Conservation (phyloP, 495 filamentous ascomycete genomes). For the Hypoxylon lienhwacheense region DNA sequence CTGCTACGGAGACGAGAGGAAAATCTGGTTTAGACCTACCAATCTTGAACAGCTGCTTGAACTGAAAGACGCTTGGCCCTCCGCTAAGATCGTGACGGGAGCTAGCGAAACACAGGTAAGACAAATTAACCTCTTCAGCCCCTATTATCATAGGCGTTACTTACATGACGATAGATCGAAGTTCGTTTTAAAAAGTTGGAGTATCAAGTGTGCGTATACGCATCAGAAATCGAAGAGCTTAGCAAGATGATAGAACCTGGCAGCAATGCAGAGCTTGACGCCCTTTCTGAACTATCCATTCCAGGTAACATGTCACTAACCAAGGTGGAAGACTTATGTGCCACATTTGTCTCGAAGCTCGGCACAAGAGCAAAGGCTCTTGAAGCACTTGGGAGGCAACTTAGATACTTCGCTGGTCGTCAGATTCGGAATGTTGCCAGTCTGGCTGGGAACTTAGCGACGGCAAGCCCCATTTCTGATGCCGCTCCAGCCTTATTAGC, state of each 20-base stretch:
- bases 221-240: constrained; percentile 80
- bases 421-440: constrained; percentile 89
- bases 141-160: background rate
- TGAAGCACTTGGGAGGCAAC: constrained; percentile 64
- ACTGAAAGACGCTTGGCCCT: constrained; percentile 75
- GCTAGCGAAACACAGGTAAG: constrained; percentile 75
- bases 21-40: constrained; percentile 79
- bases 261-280: constrained; percentile 68
- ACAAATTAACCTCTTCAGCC: background rate
- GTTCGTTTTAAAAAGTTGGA: constrained; percentile 85
- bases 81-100: constrained; percentile 80
- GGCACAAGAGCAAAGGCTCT: constrained; percentile 63
- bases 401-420: constrained; percentile 79
- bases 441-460: constrained; percentile 81
- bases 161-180: constrained; percentile 57
- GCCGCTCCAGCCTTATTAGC: constrained; percentile 83
- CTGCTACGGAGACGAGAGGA: constrained; percentile 78
- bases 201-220: constrained; percentile 74
- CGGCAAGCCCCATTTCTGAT: constrained; percentile 87
- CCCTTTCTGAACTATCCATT: constrained; percentile 77
- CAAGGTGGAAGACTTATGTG: constrained; percentile 61
- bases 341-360: constrained; percentile 46
- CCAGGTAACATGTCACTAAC: constrained; percentile 63
- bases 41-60: constrained; percentile 75
- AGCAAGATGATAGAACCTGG: constrained; percentile 67